Percentiles rank a stretch among this genome's conserved stretches.
These are phyloP conservation scores for Cinnamomum micranthum DNA, from an alignment of 164 flowering plant genomes.

Conservation along the genomic window DNA sequence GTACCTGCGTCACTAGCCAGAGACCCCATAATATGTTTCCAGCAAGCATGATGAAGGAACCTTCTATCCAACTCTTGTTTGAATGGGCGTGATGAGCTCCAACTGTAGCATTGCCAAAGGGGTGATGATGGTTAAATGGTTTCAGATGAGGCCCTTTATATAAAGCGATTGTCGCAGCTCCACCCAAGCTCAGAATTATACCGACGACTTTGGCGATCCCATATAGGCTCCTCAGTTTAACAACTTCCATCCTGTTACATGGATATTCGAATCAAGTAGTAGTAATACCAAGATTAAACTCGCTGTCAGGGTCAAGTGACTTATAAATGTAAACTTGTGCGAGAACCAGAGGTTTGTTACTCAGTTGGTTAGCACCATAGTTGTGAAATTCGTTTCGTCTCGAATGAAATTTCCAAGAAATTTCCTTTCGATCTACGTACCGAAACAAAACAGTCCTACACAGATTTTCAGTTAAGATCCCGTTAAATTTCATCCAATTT, in stretches of 20 bases:
- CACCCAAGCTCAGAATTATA: constrained; percentile 45
- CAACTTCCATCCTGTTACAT: constrained; percentile 51
- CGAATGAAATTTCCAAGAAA: no score
- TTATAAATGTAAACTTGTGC: no score
- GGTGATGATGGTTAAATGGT: constrained; percentile 26
- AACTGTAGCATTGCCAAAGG: constrained; percentile 13
- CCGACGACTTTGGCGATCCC: constrained; percentile 64
- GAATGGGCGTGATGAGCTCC: constrained; percentile 15
- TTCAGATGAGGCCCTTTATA: constrained; percentile 55
- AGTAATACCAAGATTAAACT: no score
- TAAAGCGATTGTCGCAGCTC: constrained; percentile 54
- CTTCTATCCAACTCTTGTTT: constrained; percentile 51
- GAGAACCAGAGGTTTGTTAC: no score
- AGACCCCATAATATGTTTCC: constrained; percentile 48
- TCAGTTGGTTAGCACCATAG: no score
- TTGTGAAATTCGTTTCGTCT: no score
- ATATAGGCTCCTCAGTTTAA: constrained; percentile 39
- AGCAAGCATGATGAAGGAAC: constrained; percentile 54
- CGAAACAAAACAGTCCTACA: no score
- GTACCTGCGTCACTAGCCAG: constrained; percentile 78
- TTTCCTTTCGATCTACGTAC: no score
- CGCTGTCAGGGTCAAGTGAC: no score
- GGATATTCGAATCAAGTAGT: no score
- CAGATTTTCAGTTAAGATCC: no score
- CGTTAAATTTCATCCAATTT: no score